Percentiles rank a stretch among this genome's conserved stretches.
Evolutionary conservation across 208 protist species (phyloP).

Genomic region (Leishmania lainsoni): DNA sequence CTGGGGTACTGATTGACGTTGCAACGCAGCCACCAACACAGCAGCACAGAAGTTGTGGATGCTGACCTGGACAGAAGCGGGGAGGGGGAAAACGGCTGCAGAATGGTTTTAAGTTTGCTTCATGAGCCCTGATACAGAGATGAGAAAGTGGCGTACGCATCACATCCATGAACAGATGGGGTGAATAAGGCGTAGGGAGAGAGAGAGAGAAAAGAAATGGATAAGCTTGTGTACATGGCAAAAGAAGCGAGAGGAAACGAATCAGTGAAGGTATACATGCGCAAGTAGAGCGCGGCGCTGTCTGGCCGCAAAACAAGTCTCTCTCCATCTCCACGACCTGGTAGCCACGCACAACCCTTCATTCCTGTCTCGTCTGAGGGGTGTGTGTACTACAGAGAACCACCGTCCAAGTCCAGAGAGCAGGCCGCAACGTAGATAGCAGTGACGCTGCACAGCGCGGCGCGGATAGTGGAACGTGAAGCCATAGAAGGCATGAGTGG

Average conservation of each 20-base stretch:
- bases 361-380: background rate
- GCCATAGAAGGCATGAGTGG: slow-evolving; percentile 35
- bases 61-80: background rate
- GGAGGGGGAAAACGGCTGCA: background rate
- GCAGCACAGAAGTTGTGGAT: background rate
- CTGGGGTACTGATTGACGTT: background rate
- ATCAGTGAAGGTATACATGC: background rate
- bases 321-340: background rate
- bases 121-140: background rate
- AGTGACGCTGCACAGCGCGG: slow-evolving; percentile 44
- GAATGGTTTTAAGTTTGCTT: background rate
- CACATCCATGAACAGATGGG: background rate
- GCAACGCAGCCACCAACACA: background rate
- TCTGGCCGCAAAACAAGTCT: background rate
- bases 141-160: background rate
- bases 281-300: background rate
- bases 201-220: background rate
- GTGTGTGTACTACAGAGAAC: slow-evolving; percentile 14
- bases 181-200: background rate
- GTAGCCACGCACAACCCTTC: background rate
- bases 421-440: slow-evolving; percentile 48
- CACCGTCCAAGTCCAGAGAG: slow-evolving; percentile 65
- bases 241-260: slow-evolving; percentile 6
- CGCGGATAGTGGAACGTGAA: slow-evolving; percentile 36
- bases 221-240: background rate